These are phyloP conservation scores for Dichomitus squalens DNA, from an alignment of 1,284 basidiomycete genomes.

Conservation along the genomic window DNA sequence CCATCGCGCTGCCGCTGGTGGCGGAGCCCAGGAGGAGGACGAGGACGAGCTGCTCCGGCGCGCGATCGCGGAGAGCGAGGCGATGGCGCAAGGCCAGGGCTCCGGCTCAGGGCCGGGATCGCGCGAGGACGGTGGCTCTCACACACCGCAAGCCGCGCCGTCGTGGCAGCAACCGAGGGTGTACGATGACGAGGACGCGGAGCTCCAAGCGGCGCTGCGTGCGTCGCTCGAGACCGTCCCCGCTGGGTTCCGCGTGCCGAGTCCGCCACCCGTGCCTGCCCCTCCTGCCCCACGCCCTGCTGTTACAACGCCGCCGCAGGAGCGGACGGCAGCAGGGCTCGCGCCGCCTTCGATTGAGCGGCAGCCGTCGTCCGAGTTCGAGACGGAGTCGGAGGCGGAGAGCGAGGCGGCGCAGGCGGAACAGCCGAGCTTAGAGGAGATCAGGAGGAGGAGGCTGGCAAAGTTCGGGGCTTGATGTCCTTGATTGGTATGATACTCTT, in stretches of 20 bases:
- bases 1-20: background rate
- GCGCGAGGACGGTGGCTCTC: constrained; percentile 21
- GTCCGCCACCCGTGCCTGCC: constrained; percentile 25
- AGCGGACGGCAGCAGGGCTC: background rate
- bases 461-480: constrained; percentile 65
- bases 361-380: constrained; percentile 24
- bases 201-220: constrained; percentile 81
- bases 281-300: constrained; percentile 18
- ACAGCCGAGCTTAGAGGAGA: constrained; percentile 69
- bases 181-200: constrained; percentile 87
- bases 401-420: constrained; percentile 33
- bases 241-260: constrained; percentile 48
- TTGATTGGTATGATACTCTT: no score
- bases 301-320: constrained; percentile 12
- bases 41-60: constrained; percentile 63
- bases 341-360: constrained; percentile 22
- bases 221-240: constrained; percentile 79
- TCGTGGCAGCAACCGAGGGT: constrained; percentile 40
- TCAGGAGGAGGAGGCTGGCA: constrained; percentile 75
- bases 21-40: constrained; percentile 40
- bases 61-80: constrained; percentile 71
- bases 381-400: constrained; percentile 33
- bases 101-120: constrained; percentile 28
- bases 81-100: constrained; percentile 38
- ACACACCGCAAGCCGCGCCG: constrained; percentile 8